Evolutionary conservation across 257 asterid genomes (phyloP), one percentile per base, ranked within the genome.

Genomic region (Solanum pennellii): DNA sequence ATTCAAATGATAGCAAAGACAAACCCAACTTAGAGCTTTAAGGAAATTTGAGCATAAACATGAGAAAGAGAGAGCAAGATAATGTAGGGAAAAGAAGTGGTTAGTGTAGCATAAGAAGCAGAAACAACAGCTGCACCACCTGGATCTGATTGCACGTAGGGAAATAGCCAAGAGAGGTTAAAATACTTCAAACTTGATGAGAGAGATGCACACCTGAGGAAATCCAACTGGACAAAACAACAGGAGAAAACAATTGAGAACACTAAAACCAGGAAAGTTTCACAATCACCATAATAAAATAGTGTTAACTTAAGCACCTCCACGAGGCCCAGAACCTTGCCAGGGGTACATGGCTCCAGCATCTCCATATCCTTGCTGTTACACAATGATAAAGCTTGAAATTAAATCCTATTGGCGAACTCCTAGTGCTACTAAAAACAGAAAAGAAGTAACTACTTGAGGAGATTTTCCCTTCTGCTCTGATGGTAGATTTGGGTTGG

Each of bases 401-500:
- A 29, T 23, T 60, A 72, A 13, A 9, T 47, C 27, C 75, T 16
- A 71, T 6, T 71, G 82, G 77, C 9, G 42, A 83, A 82, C 27
- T 83, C 88, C 12, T 62, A 31, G 66, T 29, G 71, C 85, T 29
- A 33, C 85, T 49, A 82, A 82, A 31, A 82, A 83, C 68, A 83
- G 45, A 82, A 90, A 90, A 87, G 86, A 90, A 76, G 72, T 44
- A 93, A 89, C 86, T 97, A 96, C 99, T 86, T 93, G 99, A 86
- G 98, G 88, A 77, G 98, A 91, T 90, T 94, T 95, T 83, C 98
- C 99, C 96, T 93, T 96, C 87, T 93, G 98, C 87, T 97, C 99
- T 71, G 98, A 92, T 87, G 99, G 99, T 90, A 97, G 92, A 89
- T 95, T 91, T 83, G 99, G 98, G 91, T 97, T 97, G 83, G 99